Conservation (phyloP, 2,329 filamentous ascomycete species). For the Curvularia hawaiiensis region DNA sequence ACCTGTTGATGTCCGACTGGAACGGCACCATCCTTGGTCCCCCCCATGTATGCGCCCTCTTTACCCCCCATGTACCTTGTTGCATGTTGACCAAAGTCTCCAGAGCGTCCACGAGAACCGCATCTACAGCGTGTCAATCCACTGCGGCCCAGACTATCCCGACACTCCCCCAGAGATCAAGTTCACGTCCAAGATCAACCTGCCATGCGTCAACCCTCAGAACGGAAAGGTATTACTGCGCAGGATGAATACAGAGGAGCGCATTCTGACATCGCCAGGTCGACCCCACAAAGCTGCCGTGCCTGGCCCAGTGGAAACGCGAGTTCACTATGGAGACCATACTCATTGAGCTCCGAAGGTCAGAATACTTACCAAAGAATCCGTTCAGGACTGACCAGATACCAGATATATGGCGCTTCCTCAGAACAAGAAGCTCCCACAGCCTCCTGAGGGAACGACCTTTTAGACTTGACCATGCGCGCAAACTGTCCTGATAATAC, state of each 20-base stretch:
- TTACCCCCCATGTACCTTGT: not conserved
- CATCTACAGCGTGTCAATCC: slow-evolving; percentile 97
- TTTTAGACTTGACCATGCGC: slow-evolving; percentile 45
- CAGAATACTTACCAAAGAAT: slow-evolving; percentile 26
- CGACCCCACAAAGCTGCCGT: slow-evolving; percentile 81
- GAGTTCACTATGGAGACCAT: slow-evolving; percentile 96
- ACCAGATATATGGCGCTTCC: slow-evolving; percentile 89
- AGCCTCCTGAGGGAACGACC: slow-evolving; percentile 84
- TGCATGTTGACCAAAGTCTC: slow-evolving; percentile 11
- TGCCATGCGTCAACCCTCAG: slow-evolving; percentile 86
- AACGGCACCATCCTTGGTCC: slow-evolving; percentile 97
- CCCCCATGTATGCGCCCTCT: slow-evolving; percentile 74
- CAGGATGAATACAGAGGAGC: not conserved
- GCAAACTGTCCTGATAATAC: not conserved
- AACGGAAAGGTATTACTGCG: slow-evolving; percentile 68
- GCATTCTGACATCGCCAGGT: slow-evolving; percentile 59
- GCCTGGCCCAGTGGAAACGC: slow-evolving; percentile 87
- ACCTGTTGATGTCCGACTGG: slow-evolving; percentile 98
- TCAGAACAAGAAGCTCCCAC: slow-evolving; percentile 91
- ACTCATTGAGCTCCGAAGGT: slow-evolving; percentile 83
- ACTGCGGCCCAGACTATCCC: slow-evolving; percentile 89
- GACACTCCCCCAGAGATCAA: slow-evolving; percentile 87
- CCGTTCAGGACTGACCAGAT: slow-evolving; percentile 9
- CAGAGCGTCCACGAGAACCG: slow-evolving; percentile 97
- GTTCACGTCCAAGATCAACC: slow-evolving; percentile 93